Base-by-base conservation (phyloP, 106 monocot genomes). In the Dactylorhiza incarnata region DNA sequence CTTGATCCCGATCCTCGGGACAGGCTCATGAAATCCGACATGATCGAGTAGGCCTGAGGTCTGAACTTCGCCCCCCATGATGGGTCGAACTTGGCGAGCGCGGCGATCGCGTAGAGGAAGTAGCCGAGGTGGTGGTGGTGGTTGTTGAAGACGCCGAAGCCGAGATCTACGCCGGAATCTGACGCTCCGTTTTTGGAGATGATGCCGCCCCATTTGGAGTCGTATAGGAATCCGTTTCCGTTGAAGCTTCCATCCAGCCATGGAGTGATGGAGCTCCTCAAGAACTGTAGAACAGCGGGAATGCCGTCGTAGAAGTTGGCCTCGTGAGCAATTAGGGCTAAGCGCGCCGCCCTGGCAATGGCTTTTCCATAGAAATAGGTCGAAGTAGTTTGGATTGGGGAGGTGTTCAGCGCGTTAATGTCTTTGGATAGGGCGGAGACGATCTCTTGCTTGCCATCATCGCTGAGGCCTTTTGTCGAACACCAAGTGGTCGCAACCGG, bases 331-430 rank as follows among this genome's bases (percentile, higher is more conserved):
- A 95, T 90, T 22, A 95, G 67, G 10, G 90, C 95, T 12, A 95
- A 70, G 6, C 95, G 78, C 0, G 95, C 92, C 7, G 90, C 95
- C 13, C 95, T 74, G 3, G 95, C 95, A 17, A 95, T 58, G 23
- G 92, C 92, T 75, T 95, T 95, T 11, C 95, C 95, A 43, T 90
- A 95, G 69, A 92, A 95, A 55, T 95, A 95, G 2, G 95, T 90
- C n/a, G 95, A 95, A 22, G 83, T 6, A 0, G 90, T 95, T 4
- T 78, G 45, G 44, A 92, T 83, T 24, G 80, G 68, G 2, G 73
- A 71, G 10, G 87, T 79, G 2, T 9, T 66, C 20, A 95, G 79
- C 7, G 45, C 55, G 5, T 83, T 79, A 9, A 81, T 86, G 51
- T 96, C 95, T 45, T 85, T 89, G 72, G 67, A 49, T 4, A 95